Evolutionary conservation across 2,329 filamentous ascomycete species (phyloP), one percentile per base, ranked within the genome.

Genomic region (Samsoniella hepiali): DNA sequence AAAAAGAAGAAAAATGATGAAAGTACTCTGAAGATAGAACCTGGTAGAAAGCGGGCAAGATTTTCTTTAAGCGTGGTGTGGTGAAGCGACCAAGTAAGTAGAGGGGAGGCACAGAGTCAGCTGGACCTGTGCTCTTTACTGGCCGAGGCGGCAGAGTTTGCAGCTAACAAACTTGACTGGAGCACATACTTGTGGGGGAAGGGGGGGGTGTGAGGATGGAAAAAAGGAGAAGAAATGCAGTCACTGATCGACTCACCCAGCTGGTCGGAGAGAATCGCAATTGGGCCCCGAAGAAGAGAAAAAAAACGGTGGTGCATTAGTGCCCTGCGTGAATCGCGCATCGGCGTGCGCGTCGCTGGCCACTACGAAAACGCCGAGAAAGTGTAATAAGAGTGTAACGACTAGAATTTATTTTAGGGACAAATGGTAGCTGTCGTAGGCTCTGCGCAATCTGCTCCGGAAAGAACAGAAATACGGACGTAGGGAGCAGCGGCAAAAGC

Each of bases 81-180:
- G 29, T 31, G 27, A 50, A 22, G 6, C 9, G 13, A 13, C 38
- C 11, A 9, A 32, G 15, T 10, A 32, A 57, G 40, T n/a, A 32
- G 10, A 42, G 15, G 34, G 34, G 31, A 54, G 22, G 22, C 13
- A 9, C 7, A 40, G 45, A 58, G 61, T 63, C 61, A 63, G 61
- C 40, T 47, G 59, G 34, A 10, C 40, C 17, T 5, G 40, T 7
- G 49, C 15, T 31, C 31, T 29, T 22, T 29, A 44, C 51, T 56
- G 64, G 64, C 55, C 27, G 65, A 67, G 66, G 65, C 66, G 67
- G 63, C 45, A 68, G 66, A 63, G 66, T 68, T 68, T 67, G 32
- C 54, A 53, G 22, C 62, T 62, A 62, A 56, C n/a, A 47, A 9
- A 29, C 22, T 50, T 22, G 29, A 22, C 55, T 42, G 57, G 47